These are phyloP conservation scores for Fusarium nodosum DNA, from an alignment of 2,329 filamentous ascomycete species.

Conservation along the genomic window DNA sequence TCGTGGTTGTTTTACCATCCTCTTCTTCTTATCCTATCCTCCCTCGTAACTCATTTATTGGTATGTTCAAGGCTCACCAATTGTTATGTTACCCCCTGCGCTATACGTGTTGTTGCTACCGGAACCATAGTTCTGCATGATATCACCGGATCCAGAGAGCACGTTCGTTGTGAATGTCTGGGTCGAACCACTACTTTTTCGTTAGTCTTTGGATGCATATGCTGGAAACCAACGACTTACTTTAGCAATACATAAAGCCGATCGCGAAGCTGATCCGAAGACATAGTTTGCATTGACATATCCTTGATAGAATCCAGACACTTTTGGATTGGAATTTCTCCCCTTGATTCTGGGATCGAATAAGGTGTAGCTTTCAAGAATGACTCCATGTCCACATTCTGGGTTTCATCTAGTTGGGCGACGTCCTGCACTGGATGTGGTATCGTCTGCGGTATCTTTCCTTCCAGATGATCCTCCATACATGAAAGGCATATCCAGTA, in stretches of 20 bases:
- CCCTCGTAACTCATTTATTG: background rate
- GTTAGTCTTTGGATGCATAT: background rate
- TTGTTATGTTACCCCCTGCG: background rate
- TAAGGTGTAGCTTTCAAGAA: background rate
- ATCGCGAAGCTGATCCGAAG: background rate
- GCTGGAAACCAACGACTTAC: no score
- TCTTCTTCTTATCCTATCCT: no score
- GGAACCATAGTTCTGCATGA: background rate
- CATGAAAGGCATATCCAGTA: background rate
- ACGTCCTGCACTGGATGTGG: background rate
- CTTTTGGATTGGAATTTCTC: background rate
- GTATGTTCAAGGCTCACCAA: background rate
- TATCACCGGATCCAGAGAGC: background rate
- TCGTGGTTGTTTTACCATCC: no score
- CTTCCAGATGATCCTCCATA: background rate
- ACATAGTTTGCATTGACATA: background rate
- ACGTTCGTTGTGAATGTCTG: background rate
- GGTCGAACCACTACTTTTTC: background rate
- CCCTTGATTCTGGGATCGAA: background rate
- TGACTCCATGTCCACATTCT: background rate
- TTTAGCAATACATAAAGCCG: background rate
- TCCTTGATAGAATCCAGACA: background rate
- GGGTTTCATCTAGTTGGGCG: background rate
- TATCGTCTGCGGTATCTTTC: accelerated
- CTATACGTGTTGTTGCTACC: background rate